A percentile compares a stretch with the other conserved stretches of the same genome.
These are phyloP conservation scores for Paracorniculantispora psalliotae DNA, from an alignment of 2,329 filamentous ascomycete genomes.

Conservation along the genomic window DNA sequence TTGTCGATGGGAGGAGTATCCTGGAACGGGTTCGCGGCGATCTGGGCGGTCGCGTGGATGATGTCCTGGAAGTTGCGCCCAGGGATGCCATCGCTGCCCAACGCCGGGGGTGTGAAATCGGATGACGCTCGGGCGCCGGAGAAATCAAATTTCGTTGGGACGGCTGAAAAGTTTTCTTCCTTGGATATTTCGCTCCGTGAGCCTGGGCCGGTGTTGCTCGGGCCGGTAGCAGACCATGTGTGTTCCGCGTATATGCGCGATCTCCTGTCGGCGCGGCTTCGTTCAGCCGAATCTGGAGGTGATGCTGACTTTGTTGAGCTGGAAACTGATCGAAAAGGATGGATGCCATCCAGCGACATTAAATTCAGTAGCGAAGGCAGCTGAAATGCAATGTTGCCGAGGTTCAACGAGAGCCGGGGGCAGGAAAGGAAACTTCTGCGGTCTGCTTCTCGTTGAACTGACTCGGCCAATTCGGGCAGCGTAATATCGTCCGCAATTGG, in stretches of 20 bases:
- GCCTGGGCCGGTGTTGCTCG: background rate
- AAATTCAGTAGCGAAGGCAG: conserved; percentile 23
- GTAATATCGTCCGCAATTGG: background rate
- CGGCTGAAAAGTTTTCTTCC: no score
- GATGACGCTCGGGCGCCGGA: no score
- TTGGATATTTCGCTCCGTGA: background rate
- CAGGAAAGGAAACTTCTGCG: conserved; percentile 15
- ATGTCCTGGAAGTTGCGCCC: background rate
- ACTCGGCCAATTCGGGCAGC: background rate
- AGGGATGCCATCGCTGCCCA: background rate
- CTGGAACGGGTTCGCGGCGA: background rate
- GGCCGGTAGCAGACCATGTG: background rate
- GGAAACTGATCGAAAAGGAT: background rate
- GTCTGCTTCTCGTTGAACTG: background rate
- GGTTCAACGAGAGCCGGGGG: conserved; percentile 29
- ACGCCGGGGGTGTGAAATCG: background rate
- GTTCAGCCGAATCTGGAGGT: background rate
- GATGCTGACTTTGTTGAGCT: background rate
- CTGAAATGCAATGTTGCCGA: conserved; percentile 22
- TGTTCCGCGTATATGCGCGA: background rate
- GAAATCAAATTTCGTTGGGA: background rate
- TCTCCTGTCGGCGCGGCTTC: background rate
- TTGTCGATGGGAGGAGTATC: background rate
- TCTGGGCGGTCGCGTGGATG: background rate
- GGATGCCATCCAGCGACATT: conserved; percentile 1